These are phyloP conservation scores for Nitzschia sp. DNA, from an alignment of 108 stramenopile genomes.

Conservation along the genomic window DNA sequence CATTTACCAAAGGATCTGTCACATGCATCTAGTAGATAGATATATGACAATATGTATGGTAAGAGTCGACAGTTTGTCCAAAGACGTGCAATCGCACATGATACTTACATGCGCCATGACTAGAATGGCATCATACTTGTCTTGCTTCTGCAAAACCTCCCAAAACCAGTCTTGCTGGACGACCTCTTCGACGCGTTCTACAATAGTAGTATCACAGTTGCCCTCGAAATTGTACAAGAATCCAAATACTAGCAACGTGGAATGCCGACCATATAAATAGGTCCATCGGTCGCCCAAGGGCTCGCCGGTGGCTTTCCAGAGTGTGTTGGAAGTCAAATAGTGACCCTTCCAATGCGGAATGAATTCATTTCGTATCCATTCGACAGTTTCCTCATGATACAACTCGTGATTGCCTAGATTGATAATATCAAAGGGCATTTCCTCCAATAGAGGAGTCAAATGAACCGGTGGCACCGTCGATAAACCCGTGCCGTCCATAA, in stretches of 20 bases:
- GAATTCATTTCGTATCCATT: slow-evolving; percentile 30
- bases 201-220: slow-evolving; percentile 33
- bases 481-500: slow-evolving; percentile 78
- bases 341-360: slow-evolving; percentile 55
- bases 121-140: slow-evolving; percentile 59
- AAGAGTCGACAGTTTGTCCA: too few relatives aligned
- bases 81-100: too few relatives aligned
- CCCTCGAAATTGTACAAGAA: slow-evolving; percentile 70
- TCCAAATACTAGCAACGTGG: slow-evolving; percentile 61
- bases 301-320: slow-evolving; percentile 6
- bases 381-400: slow-evolving; percentile 40
- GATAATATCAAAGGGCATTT: slow-evolving; percentile 74
- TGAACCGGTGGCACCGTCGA: slow-evolving; percentile 45
- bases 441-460: slow-evolving; percentile 58
- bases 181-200: slow-evolving; percentile 52
- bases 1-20: slow-evolving; percentile 53
- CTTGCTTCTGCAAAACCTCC: slow-evolving; percentile 27
- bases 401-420: slow-evolving; percentile 84
- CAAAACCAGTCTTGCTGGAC: slow-evolving; percentile 64
- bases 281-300: slow-evolving; percentile 54
- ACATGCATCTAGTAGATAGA: slow-evolving; percentile 65
- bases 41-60: too few relatives aligned
- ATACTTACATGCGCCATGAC: slow-evolving; percentile 58
- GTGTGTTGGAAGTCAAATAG: slow-evolving; percentile 71
- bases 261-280: slow-evolving; percentile 49